Evolutionary conservation across 176 grass and related monocot genomes (phyloP), one percentile per base, ranked within the genome.

Genomic region (Eleusine indica): DNA sequence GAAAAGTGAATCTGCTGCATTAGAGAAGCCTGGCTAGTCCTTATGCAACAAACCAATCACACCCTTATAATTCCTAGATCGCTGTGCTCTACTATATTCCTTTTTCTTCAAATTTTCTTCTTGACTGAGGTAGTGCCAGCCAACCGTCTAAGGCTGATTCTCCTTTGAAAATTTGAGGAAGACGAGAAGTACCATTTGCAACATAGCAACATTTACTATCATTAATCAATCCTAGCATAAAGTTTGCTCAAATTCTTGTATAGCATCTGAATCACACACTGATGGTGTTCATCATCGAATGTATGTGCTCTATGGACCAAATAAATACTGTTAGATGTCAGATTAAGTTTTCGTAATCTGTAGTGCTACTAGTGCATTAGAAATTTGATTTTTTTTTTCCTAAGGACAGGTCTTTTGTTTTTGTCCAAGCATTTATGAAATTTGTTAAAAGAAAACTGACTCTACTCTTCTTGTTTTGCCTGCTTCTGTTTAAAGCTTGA

Each of bases 401-500:
- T 35, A 35, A 35, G 32, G 32, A 35, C 32, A 35, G 32, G 32
- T 35, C 32, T 35, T 2, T 35, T 35, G 9, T 2, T 66, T 85
- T 66, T 61, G 28, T 44, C 19, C 9, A 47, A 82, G 10, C 56
- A 78, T 70, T n/a, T 61, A 11, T 22, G 2, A 37, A n/a, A 5
- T 12, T 42, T 75, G 53, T 46, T 64, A 3, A 13, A 63, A 29
- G 61, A 64, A 64, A 64, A 64, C 61, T 64, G 61, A 64, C 10
- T 28, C 5, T 9, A 10, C 10, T 13, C 25, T 4, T 63, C 9
- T 63, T 9, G 22, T 64, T 64, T 62, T 14, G 1, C 12, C 61
- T 64, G 22, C 25, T 64, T 10, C 61, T 64, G 10, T 30, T 30
- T 64, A 14, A 64, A 64, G 61, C 17, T 14, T 84, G 82, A 86